Conservation (phyloP, 1,139 yeast genomes). For the Kodamaea alishanica region DNA sequence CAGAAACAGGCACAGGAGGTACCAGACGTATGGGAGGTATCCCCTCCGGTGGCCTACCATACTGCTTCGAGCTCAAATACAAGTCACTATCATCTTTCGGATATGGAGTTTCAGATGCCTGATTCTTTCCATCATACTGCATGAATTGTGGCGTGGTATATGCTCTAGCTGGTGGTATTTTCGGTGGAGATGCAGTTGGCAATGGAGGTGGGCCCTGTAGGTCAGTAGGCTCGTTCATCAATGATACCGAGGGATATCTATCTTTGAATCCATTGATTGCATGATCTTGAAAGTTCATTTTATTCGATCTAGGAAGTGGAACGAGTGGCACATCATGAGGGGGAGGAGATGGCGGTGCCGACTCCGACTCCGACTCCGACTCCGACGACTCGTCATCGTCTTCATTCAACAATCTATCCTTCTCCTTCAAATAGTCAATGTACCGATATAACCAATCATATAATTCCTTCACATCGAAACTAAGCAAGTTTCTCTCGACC, state of each 20-base stretch:
- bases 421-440: constrained; percentile 36
- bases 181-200: too few relatives aligned
- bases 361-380: constrained; percentile 4
- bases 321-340: constrained; percentile 9
- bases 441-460: constrained; percentile 42
- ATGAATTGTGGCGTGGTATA: not conserved
- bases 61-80: too few relatives aligned
- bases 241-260: constrained; percentile 8
- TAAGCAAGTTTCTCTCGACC: constrained; percentile 27
- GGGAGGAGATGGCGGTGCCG: constrained; percentile 18
- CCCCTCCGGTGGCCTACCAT: too few relatives aligned
- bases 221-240: not conserved
- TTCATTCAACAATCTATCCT: constrained; percentile 18
- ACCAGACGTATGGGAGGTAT: too few relatives aligned
- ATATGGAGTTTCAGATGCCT: too few relatives aligned
- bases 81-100: too few relatives aligned
- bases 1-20: too few relatives aligned
- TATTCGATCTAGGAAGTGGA: constrained; percentile 1
- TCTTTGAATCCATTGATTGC: constrained; percentile 6
- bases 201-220: not conserved
- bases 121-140: not conserved
- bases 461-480: constrained; percentile 37
- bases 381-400: constrained; percentile 1
- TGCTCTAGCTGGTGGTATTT: not conserved
- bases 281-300: not conserved